These are phyloP conservation scores for Cytidiella melzeri DNA, from an alignment of 768 basidiomycete species.

Conservation along the genomic window DNA sequence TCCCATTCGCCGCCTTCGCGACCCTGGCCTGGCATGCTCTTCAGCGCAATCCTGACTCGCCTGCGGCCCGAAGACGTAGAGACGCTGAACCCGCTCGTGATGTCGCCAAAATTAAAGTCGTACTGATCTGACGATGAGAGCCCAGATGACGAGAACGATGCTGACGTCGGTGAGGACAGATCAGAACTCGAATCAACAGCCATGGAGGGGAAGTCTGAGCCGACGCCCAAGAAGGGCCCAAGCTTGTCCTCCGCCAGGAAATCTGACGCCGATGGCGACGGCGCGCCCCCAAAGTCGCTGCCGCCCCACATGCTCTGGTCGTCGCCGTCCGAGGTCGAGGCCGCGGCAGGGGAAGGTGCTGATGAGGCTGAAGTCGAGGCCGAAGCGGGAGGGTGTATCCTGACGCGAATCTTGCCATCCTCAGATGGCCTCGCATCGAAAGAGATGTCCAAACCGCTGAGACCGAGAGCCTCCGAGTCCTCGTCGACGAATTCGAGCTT, in stretches of 20 bases:
- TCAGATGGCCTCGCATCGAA: slow-evolving; percentile 61
- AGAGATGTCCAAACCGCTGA: slow-evolving; percentile 62
- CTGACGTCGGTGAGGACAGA: neutral
- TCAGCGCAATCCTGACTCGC: slow-evolving; percentile 61
- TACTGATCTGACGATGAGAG: too few relatives aligned
- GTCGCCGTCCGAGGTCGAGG: slow-evolving; percentile 20
- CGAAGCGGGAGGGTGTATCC: slow-evolving; percentile 51
- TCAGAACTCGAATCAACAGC: neutral
- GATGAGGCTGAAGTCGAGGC: slow-evolving; percentile 2
- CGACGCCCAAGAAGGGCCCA: slow-evolving; percentile 59
- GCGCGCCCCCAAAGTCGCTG: slow-evolving; percentile 12
- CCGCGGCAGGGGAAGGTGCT: slow-evolving; percentile 24
- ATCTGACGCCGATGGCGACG: slow-evolving; percentile 4
- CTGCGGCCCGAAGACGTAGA: slow-evolving; percentile 30
- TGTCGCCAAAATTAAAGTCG: slow-evolving; percentile 14
- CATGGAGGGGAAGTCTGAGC: slow-evolving; percentile 22
- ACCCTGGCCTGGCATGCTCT: slow-evolving; percentile 54
- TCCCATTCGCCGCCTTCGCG: slow-evolving; percentile 77
- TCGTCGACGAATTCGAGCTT: slow-evolving; percentile 57
- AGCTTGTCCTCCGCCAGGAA: slow-evolving; percentile 17
- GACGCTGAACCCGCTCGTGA: slow-evolving; percentile 10
- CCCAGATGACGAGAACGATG: neutral
- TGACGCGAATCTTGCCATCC: slow-evolving; percentile 68
- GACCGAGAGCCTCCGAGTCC: slow-evolving; percentile 41
- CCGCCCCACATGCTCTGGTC: slow-evolving; percentile 28